phyloP scores from a whole-genome alignment of 192 early-diverging fungal genomes.

The Oehlia diaphana region DNA sequence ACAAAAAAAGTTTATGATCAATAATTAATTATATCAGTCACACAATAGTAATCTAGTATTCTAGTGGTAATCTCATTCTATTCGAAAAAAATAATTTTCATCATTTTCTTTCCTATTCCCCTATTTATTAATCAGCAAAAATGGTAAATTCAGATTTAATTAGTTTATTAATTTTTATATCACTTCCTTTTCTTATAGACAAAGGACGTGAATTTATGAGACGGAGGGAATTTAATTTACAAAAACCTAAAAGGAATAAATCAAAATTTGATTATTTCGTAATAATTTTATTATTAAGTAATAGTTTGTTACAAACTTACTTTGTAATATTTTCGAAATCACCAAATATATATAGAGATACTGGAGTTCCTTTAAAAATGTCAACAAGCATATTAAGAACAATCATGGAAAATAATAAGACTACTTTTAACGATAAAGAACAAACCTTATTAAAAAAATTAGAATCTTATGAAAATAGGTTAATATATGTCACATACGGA shows the following conservation, averaged over 20 bases:
- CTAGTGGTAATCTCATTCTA: no score
- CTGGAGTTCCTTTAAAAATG: neutral
- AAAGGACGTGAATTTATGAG: constrained; percentile 10
- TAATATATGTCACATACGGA: constrained; percentile 27
- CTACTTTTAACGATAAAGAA: neutral
- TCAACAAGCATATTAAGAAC: neutral
- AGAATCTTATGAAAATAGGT: constrained; percentile 21
- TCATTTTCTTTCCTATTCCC: no score
- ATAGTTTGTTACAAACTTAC: neutral
- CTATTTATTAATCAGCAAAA: neutral
- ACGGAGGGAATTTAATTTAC: neutral
- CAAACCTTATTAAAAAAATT: constrained; percentile 30
- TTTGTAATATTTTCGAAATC: constrained; percentile 11
- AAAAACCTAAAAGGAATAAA: constrained; percentile 4
- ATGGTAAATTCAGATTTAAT: constrained; percentile 6
- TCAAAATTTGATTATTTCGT: constrained; percentile 15
- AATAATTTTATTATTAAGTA: neutral
- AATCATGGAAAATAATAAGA: neutral
- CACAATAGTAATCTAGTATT: no score
- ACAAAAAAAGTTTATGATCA: neutral
- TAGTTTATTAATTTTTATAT: neutral
- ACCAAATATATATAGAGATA: neutral
- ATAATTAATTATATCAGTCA: neutral
- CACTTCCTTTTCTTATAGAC: neutral
- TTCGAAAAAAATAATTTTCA: no score